Conservation (phyloP, 108 stramenopile genomes). For the Skeletonema menzelii region DNA sequence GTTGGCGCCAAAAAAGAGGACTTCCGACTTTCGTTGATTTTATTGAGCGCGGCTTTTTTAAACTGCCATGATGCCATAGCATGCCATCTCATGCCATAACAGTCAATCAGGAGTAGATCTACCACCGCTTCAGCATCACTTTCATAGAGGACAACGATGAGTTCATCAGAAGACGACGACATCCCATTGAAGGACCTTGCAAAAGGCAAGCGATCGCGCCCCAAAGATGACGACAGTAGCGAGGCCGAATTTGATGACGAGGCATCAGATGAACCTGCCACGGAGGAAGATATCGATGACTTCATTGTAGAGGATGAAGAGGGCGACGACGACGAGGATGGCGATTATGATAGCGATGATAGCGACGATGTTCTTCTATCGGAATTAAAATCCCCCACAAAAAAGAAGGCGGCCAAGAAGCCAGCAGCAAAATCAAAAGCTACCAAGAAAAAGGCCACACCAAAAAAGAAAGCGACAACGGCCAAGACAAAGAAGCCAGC, state of each 20-base stretch:
- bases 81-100: too few species aligned
- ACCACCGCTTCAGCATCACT: not conserved
- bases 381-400: conserved; percentile 40
- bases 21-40: too few species aligned
- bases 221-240: conserved; percentile 3
- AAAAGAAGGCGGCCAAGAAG: conserved; percentile 29
- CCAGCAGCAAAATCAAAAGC: conserved; percentile 31
- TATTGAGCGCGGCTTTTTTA: too few species aligned
- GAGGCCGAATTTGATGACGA: conserved; percentile 38
- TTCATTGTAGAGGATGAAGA: conserved; percentile 23
- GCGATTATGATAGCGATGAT: conserved; percentile 24
- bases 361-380: conserved; percentile 76
- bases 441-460: conserved; percentile 36
- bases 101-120: too few species aligned
- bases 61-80: too few species aligned
- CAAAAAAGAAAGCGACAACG: conserved; percentile 17
- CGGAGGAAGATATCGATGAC: conserved; percentile 15
- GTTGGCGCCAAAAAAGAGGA: too few species aligned
- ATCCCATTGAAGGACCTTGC: conserved; percentile 12
- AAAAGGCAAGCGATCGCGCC: conserved; percentile 1
- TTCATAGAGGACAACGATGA: not conserved
- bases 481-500: conserved; percentile 46
- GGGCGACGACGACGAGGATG: conserved; percentile 35
- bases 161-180: conserved; percentile 11
- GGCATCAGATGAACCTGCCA: conserved; percentile 22